phyloP scores from a whole-genome alignment of 192 early-diverging fungal genomes.

The Linnemannia schmuckeri region DNA sequence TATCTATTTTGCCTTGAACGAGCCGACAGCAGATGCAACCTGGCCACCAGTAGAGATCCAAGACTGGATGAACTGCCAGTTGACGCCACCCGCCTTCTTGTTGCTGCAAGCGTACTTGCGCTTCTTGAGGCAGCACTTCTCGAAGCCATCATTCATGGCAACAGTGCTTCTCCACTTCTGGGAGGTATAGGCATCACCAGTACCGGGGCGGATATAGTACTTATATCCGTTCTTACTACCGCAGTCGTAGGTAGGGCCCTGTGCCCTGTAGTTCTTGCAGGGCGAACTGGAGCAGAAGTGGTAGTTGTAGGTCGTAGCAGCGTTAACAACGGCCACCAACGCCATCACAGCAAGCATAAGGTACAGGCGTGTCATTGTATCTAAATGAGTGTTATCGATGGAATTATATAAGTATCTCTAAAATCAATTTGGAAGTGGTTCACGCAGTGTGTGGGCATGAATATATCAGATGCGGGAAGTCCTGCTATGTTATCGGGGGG shows the following conservation, averaged over 20 bases:
- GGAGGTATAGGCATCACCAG: slow-evolving; percentile 29
- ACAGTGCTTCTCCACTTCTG: slow-evolving; percentile 30
- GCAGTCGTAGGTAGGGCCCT: slow-evolving; percentile 23
- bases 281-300: slow-evolving; percentile 28
- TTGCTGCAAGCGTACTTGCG: slow-evolving; percentile 34
- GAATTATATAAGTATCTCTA: slow-evolving; percentile 13
- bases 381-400: slow-evolving; percentile 17
- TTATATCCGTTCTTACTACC: slow-evolving; percentile 20
- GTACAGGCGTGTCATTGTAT: slow-evolving; percentile 20
- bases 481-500: slow-evolving; percentile 9
- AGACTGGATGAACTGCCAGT: slow-evolving; percentile 30
- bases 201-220: slow-evolving; percentile 24
- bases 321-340: slow-evolving; percentile 21
- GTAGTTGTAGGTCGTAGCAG: slow-evolving; percentile 26
- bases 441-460: slow-evolving; percentile 14
- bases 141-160: slow-evolving; percentile 25
- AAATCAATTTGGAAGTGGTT: slow-evolving; percentile 22
- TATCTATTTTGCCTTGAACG: background rate
- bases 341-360: slow-evolving; percentile 14
- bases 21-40: slow-evolving; percentile 11
- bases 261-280: slow-evolving; percentile 13
- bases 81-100: slow-evolving; percentile 18
- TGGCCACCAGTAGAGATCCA: slow-evolving; percentile 16
- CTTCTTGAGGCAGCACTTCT: slow-evolving; percentile 23
- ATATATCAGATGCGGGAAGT: slow-evolving; percentile 11